These are phyloP conservation scores for Trametes cubensis DNA, from an alignment of 768 basidiomycete species.

Conservation along the genomic window DNA sequence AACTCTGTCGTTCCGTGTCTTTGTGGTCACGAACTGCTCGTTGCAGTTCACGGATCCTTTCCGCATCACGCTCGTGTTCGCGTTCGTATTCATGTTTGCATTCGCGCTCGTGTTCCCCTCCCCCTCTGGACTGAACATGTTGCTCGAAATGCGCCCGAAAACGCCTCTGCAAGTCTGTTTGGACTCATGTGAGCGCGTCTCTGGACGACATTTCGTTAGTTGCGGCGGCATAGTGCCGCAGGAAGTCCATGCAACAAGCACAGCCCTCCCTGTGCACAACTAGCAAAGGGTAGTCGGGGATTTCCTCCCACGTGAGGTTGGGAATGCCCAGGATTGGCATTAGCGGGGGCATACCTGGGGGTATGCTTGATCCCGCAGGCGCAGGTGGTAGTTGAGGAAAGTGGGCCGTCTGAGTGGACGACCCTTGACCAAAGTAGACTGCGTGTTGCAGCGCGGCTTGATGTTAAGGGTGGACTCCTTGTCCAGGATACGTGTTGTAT, in stretches of 20 bases:
- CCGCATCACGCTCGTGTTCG: background rate
- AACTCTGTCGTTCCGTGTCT: background rate
- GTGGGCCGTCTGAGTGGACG: background rate
- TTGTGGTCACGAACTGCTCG: background rate
- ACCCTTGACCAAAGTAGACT: background rate
- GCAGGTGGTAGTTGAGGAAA: background rate
- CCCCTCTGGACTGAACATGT: background rate
- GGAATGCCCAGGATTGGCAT: background rate
- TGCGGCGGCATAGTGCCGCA: background rate
- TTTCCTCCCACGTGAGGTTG: background rate
- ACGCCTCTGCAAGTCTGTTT: background rate
- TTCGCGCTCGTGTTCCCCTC: background rate
- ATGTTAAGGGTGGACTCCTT: too few relatives aligned
- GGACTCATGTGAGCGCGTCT: background rate
- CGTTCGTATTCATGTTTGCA: too few relatives aligned
- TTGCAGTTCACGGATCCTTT: background rate
- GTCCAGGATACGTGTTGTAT: too few relatives aligned
- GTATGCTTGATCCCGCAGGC: background rate
- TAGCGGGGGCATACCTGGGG: background rate
- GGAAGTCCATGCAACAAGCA: background rate
- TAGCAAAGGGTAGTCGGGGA: background rate
- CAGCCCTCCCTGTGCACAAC: background rate
- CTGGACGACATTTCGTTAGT: background rate
- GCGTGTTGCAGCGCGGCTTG: background rate
- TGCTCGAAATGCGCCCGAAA: constrained; percentile 3